Percentiles rank a stretch among this genome's conserved stretches.
Conservation (phyloP, 345 rosid genomes). For the Geranium brycei region DNA sequence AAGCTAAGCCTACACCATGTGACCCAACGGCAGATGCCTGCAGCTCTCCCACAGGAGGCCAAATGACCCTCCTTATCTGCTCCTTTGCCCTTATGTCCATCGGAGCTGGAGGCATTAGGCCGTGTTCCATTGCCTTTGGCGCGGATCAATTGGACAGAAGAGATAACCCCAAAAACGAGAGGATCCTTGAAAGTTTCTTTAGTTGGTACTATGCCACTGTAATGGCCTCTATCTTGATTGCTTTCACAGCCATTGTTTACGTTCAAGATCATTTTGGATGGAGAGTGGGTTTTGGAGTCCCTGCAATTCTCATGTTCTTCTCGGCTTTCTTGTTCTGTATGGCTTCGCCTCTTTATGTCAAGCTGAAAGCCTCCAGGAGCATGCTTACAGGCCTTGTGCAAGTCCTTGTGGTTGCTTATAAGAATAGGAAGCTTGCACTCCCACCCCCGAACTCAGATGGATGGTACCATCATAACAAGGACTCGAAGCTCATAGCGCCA, state of each 20-base stretch:
- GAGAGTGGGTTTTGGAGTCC: slow-evolving; percentile 49
- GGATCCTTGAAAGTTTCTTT: slow-evolving; percentile 49
- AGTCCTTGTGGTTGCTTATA: slow-evolving; percentile 35
- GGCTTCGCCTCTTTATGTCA: slow-evolving; percentile 39
- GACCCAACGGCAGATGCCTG: slow-evolving; percentile 21
- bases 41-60: slow-evolving; percentile 35
- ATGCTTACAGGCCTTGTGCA: slow-evolving; percentile 40
- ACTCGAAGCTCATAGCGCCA: slow-evolving; percentile 34
- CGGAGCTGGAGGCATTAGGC: slow-evolving; percentile 70
- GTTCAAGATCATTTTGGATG: slow-evolving; percentile 55
- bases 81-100: slow-evolving; percentile 41
- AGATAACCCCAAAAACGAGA: slow-evolving; percentile 36
- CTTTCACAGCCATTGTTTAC: slow-evolving; percentile 43
- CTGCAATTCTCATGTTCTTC: slow-evolving; percentile 41
- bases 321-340: slow-evolving; percentile 31
- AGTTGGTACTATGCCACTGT: slow-evolving; percentile 59
- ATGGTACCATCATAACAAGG: slow-evolving; percentile 37
- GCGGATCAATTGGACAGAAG: slow-evolving; percentile 51
- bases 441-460: slow-evolving; percentile 25
- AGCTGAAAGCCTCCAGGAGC: slow-evolving; percentile 27
- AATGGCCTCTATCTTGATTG: slow-evolving; percentile 33
- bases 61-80: slow-evolving; percentile 31
- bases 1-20: slow-evolving; percentile 45
- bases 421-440: slow-evolving; percentile 34
- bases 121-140: slow-evolving; percentile 65